These are phyloP conservation scores for Phytophthora podocarpi DNA, from an alignment of 352 stramenopile species.

Conservation along the genomic window DNA sequence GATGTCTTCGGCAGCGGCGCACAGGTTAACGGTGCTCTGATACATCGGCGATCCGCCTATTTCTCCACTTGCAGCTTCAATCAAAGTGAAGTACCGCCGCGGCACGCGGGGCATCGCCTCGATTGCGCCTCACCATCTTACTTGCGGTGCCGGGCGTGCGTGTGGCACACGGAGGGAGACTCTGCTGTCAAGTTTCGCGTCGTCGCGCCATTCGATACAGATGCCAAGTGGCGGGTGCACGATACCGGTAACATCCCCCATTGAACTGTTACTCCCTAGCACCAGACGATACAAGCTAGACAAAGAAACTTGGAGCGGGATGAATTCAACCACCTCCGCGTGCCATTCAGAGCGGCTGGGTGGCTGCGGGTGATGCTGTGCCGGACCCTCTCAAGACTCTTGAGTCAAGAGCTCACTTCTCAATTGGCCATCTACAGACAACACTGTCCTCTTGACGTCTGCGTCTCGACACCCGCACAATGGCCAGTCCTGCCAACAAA, in stretches of 20 bases:
- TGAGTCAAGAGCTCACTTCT: conserved; percentile 27
- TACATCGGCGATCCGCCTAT: conserved; percentile 3
- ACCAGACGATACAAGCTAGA: conserved; percentile 31
- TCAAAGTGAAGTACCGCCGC: conserved; percentile 12
- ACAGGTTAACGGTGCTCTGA: background rate
- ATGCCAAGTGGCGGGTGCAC: conserved; percentile 14
- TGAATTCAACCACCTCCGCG: conserved; percentile 10
- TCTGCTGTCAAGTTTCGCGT: conserved; percentile 25
- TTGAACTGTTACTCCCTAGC: too few species aligned
- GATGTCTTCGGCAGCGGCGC: too few species aligned
- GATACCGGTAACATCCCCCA: too few species aligned
- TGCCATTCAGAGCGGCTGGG: conserved; percentile 19
- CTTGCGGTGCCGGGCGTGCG: conserved; percentile 26
- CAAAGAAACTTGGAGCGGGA: conserved; percentile 37
- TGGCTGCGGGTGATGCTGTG: conserved; percentile 15
- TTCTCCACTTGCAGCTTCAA: conserved; percentile 12
- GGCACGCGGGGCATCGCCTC: conserved; percentile 14
- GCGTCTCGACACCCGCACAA: conserved; percentile 3
- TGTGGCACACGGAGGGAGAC: conserved; percentile 16
- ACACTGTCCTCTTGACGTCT: background rate
- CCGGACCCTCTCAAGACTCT: conserved; percentile 6
- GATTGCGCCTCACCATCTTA: conserved; percentile 36
- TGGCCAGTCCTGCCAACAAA: conserved; percentile 22
- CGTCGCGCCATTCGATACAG: conserved; percentile 10
- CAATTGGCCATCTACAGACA: conserved; percentile 11